Evolutionary conservation across 805 yeast genomes (phyloP).

Genomic region (Yamadazyma kitorensis): DNA sequence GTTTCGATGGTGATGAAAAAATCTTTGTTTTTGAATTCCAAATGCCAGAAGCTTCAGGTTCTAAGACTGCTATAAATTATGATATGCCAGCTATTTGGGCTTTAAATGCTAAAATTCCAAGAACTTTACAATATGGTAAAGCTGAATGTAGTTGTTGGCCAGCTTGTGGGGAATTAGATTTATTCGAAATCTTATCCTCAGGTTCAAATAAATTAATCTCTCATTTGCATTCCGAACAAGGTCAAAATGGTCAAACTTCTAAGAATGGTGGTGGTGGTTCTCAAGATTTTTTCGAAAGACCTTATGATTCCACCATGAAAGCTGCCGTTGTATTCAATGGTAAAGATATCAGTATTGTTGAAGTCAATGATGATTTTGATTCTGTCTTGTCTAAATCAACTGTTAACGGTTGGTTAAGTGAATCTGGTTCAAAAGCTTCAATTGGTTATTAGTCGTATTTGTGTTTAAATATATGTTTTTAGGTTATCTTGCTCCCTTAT

Average conservation of each 20-base stretch:
- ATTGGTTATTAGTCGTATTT: slow-evolving; percentile 8
- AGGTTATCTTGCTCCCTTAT: no score
- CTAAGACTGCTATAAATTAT: slow-evolving; percentile 50
- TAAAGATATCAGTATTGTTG: slow-evolving; percentile 54
- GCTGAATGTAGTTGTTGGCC: slow-evolving; percentile 91
- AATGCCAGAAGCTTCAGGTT: slow-evolving; percentile 73
- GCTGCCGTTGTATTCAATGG: slow-evolving; percentile 82
- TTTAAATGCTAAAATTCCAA: slow-evolving; percentile 92
- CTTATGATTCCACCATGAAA: slow-evolving; percentile 70
- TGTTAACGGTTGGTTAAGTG: slow-evolving; percentile 57
- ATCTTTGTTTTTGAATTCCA: slow-evolving; percentile 89
- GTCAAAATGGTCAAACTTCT: slow-evolving; percentile 42
- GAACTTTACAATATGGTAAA: slow-evolving; percentile 91
- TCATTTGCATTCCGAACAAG: slow-evolving; percentile 84
- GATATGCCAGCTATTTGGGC: slow-evolving; percentile 99
- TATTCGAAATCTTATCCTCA: slow-evolving; percentile 79
- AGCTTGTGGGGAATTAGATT: slow-evolving; percentile 95
- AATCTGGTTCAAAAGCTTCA: slow-evolving; percentile 42
- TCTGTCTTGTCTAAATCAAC: slow-evolving; percentile 39
- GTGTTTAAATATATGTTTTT: slow-evolving; percentile 1
- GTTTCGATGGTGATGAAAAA: slow-evolving; percentile 82
- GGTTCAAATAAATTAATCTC: slow-evolving; percentile 76
- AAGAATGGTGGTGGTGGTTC: slow-evolving; percentile 79
- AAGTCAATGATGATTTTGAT: slow-evolving; percentile 54
- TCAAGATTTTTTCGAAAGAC: slow-evolving; percentile 84